Evolutionary conservation across 2,329 filamentous ascomycete species (phyloP).

Genomic region (Pseudovirgaria hyperparasitica): DNA sequence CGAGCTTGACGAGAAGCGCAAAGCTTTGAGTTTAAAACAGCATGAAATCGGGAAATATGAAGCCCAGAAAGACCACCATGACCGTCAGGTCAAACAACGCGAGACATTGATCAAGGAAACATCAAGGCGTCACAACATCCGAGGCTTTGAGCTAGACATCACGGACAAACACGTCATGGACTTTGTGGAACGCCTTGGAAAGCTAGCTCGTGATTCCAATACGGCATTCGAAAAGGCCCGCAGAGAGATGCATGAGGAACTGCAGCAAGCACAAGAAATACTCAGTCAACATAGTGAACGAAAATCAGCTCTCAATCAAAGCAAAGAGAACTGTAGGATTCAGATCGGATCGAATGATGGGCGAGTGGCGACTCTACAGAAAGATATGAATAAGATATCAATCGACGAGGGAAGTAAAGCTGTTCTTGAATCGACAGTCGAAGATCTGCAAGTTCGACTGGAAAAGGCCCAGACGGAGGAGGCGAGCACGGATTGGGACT

Average conservation of each 20-base stretch:
- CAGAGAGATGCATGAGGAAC: slow-evolving; percentile 59
- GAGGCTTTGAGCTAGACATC: slow-evolving; percentile 71
- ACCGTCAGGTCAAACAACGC: slow-evolving; percentile 62
- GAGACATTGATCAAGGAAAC: slow-evolving; percentile 65
- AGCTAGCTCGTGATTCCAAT: slow-evolving; percentile 65
- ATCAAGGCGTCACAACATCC: slow-evolving; percentile 63
- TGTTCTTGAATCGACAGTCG: slow-evolving; percentile 59
- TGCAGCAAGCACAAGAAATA: slow-evolving; percentile 56
- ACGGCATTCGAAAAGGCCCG: slow-evolving; percentile 63
- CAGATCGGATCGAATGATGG: slow-evolving; percentile 63
- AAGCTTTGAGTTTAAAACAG: slow-evolving; percentile 32
- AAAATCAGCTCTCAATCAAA: slow-evolving; percentile 59
- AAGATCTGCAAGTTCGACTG: slow-evolving; percentile 54
- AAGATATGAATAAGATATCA: slow-evolving; percentile 56
- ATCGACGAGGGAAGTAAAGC: slow-evolving; percentile 79
- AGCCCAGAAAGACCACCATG: slow-evolving; percentile 77
- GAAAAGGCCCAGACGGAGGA: slow-evolving; percentile 50
- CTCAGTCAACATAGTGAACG: slow-evolving; percentile 64
- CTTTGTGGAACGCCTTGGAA: slow-evolving; percentile 68
- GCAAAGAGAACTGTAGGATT: slow-evolving; percentile 59
- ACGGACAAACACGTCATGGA: slow-evolving; percentile 59
- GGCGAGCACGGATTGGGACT: slow-evolving; percentile 54
- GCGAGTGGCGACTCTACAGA: slow-evolving; percentile 53
- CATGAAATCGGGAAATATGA: slow-evolving; percentile 63
- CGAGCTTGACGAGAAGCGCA: slow-evolving; percentile 34